Conservation (phyloP, 2,329 filamentous ascomycete genomes). For the Thelonectria rubi region DNA sequence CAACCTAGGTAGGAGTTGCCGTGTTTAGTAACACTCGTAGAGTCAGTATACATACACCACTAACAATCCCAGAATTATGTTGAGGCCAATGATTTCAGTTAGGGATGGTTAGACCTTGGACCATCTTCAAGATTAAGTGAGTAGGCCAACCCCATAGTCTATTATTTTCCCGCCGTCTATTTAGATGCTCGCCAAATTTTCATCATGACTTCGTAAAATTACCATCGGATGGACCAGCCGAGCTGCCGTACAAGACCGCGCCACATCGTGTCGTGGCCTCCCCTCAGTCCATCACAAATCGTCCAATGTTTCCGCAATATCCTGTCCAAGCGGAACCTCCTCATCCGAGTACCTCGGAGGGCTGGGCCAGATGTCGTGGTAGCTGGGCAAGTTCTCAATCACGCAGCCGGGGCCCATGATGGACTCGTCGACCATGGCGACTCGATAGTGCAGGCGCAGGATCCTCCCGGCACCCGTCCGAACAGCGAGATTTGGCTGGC, state of each 20-base stretch:
- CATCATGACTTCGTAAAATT: neutral
- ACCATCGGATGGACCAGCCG: neutral
- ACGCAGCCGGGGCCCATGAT: constrained; percentile 5
- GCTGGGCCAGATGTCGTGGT: constrained; percentile 20
- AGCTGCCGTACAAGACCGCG: too few relatives aligned
- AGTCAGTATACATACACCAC: too few relatives aligned
- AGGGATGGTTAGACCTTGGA: too few relatives aligned
- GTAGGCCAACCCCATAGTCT: too few relatives aligned
- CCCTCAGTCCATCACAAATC: neutral
- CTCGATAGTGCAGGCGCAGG: constrained; percentile 86
- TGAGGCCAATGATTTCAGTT: too few relatives aligned
- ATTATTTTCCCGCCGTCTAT: too few relatives aligned
- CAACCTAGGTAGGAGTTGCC: too few relatives aligned
- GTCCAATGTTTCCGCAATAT: neutral
- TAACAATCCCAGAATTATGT: too few relatives aligned
- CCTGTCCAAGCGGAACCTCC: neutral
- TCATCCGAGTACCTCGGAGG: constrained; percentile 17
- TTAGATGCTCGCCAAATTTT: neutral
- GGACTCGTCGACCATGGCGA: constrained; percentile 74
- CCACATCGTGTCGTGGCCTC: too few relatives aligned
- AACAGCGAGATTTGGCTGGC: constrained; percentile 71
- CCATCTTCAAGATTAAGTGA: too few relatives aligned
- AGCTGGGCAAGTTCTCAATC: constrained; percentile 17
- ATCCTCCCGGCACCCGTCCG: constrained; percentile 91
- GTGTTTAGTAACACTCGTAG: too few relatives aligned